Conservation (phyloP, 352 stramenopile species). For the Albugo laibachii region DNA sequence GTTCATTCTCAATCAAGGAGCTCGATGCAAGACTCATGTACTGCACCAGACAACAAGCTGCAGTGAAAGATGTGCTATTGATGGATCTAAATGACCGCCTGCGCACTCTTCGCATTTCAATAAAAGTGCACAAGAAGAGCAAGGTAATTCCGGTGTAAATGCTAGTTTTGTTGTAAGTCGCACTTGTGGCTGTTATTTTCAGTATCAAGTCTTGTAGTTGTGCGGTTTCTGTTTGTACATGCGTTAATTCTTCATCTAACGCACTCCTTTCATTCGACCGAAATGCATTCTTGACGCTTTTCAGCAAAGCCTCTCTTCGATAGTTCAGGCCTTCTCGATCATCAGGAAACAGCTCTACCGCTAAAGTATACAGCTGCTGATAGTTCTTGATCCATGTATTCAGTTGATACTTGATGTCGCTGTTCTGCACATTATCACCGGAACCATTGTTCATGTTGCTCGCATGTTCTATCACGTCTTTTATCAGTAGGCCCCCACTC, state of each 20-base stretch:
- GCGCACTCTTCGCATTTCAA: not conserved
- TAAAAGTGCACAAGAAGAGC: constrained; percentile 14
- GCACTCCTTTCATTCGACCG: too few relatives aligned
- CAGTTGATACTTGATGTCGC: constrained; percentile 1
- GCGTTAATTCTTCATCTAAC: not conserved
- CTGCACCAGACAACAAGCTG: constrained; percentile 12
- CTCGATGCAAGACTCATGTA: constrained; percentile 51
- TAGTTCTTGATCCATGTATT: constrained; percentile 32
- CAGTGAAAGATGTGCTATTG: too few relatives aligned
- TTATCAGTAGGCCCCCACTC: constrained; percentile 44
- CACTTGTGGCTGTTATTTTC: too few relatives aligned
- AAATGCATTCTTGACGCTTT: too few relatives aligned
- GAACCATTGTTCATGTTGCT: not conserved
- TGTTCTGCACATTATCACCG: too few relatives aligned
- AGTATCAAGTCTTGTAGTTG: constrained; percentile 17
- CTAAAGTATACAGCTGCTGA: constrained; percentile 28
- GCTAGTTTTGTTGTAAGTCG: not conserved
- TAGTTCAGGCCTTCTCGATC: constrained; percentile 10
- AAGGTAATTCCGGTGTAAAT: constrained; percentile 19
- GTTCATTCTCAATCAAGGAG: constrained; percentile 81
- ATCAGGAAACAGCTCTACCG: constrained; percentile 13
- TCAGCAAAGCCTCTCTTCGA: constrained; percentile 1
- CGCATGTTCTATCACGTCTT: constrained; percentile 26
- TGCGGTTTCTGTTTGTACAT: constrained; percentile 18
- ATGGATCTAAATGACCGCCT: too few relatives aligned